These are phyloP conservation scores for Triangularia verruculosa DNA, from an alignment of 2,329 filamentous ascomycete genomes.

Conservation along the genomic window DNA sequence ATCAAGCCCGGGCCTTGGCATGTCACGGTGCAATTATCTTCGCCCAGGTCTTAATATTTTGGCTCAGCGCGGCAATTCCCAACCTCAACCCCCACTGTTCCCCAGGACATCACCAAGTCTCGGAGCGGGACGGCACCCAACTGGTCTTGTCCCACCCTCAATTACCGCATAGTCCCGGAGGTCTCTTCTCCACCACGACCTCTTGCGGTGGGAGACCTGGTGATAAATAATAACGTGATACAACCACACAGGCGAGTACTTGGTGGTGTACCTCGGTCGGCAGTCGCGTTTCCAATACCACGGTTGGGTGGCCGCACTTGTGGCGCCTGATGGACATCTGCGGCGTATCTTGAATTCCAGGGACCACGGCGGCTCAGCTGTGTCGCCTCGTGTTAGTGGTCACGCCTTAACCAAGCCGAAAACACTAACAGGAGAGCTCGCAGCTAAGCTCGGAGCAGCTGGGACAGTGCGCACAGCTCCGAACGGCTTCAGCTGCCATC, in stretches of 20 bases:
- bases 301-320: background rate
- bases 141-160: background rate
- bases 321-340: background rate
- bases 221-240: no score
- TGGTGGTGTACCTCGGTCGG: no score
- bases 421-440: background rate
- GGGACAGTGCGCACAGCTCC: background rate
- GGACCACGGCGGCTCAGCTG: background rate
- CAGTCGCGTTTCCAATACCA: slow-evolving; percentile 1
- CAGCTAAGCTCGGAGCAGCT: background rate
- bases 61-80: background rate
- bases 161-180: background rate
- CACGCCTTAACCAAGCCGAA: background rate
- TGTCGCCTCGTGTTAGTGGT: background rate
- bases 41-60: background rate
- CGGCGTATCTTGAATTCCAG: background rate
- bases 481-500: background rate
- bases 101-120: background rate
- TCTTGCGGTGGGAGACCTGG: no score
- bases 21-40: background rate
- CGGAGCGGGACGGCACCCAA: background rate
- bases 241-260: no score
- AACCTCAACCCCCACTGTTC: background rate
- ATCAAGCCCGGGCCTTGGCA: background rate
- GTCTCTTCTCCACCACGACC: no score